Base-by-base conservation (phyloP, 2,329 filamentous ascomycete species). In the Verticillium longisporum region DNA sequence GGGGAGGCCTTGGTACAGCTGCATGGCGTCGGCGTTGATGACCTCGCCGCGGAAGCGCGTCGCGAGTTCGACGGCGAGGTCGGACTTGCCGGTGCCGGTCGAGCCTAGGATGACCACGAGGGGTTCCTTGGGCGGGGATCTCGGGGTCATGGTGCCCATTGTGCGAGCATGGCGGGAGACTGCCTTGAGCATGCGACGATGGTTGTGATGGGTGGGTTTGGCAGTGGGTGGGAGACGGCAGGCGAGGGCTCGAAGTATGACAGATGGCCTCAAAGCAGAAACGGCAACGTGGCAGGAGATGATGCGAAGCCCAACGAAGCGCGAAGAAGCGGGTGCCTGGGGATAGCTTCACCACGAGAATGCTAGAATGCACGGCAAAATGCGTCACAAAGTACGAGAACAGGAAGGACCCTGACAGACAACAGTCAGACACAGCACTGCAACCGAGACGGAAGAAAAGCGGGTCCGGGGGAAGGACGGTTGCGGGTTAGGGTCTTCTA, bases 11-110 rank as follows among this genome's bases (percentile, higher is more conserved):
- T 85, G 83, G 74, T 99, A 99, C 77, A 99, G 87, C 73, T 99
- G 95, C 92, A 99, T 97, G 45, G 95, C 95, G 80, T 99, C 95
- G 56, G 91, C 91, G 72, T 99, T 99, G 77, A 99, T 92, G 59
- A 99, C 85, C 74, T 99, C 95, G 70, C 96, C 95, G 73, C 95
- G 88, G 75, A 92, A 93, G 26, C 83, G 85, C 53, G 82, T 82
- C 1, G 96, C 95, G 58, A 99, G 78, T 65, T 97, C 91, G 50
- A 99, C 89, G 9, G 95, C 95, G 66, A 97, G 84, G 92, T 96
- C 89, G 45, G 92, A 96, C 76, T 96, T 97, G 64, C 94, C 94
- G 1, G 93, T 97, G 61, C 93, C 94, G 10, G 94, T 98, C 56
- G 93, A 90, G 67, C 94, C 94, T 57, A 97, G 82, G 63, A 98